Conservation (phyloP, 768 basidiomycete genomes). For the Psilocybe cyanescens region DNA sequence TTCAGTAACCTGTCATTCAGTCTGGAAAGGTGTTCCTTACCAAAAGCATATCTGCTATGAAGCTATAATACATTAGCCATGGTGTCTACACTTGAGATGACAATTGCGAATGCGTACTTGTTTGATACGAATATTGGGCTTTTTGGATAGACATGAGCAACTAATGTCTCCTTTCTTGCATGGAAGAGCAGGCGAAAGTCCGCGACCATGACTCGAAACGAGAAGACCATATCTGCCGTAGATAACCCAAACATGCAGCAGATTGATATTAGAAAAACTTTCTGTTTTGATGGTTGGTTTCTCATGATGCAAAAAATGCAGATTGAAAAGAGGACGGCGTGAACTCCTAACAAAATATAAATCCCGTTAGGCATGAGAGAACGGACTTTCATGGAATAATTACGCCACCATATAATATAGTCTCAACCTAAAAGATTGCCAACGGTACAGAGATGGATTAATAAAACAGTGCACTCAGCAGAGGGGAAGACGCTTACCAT, state of each 20-base stretch:
- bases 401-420: background rate
- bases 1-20: background rate
- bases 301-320: slow-evolving; percentile 8
- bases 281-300: slow-evolving; percentile 7
- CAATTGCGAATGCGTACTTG: background rate
- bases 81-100: background rate
- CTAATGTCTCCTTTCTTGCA: background rate
- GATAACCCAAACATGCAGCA: slow-evolving; percentile 10
- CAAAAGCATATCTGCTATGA: slow-evolving; percentile 1
- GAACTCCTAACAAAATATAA: background rate
- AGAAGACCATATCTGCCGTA: slow-evolving; percentile 6
- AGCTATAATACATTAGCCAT: background rate
- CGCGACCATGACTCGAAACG: slow-evolving; percentile 6
- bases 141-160: slow-evolving; percentile 10
- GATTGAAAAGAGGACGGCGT: slow-evolving; percentile 4
- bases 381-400: too few relatives aligned
- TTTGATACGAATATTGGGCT: slow-evolving; percentile 12
- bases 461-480: background rate
- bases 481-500: background rate
- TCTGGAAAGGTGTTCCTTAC: background rate
- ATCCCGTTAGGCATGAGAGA: too few relatives aligned
- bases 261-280: slow-evolving; percentile 8
- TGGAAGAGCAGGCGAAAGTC: slow-evolving; percentile 7
- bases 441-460: background rate
- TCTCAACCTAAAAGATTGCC: background rate